phyloP scores from a whole-genome alignment of 768 basidiomycete species.

The Trametes punicea region DNA sequence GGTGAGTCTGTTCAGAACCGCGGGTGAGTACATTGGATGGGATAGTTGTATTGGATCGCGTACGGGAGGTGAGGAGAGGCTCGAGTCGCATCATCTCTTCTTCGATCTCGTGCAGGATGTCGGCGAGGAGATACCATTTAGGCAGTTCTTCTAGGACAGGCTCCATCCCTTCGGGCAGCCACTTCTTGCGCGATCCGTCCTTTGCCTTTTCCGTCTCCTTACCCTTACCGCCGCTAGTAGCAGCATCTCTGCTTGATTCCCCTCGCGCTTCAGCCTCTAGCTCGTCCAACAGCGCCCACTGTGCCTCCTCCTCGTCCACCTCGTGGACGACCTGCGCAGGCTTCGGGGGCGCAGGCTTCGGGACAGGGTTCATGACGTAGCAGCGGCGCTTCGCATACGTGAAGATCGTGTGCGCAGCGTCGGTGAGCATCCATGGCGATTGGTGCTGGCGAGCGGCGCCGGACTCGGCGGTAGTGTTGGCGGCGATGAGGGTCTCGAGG shows the following conservation, averaged over 20 bases:
- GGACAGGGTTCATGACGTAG: slow-evolving; percentile 47
- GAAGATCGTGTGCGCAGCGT: slow-evolving; percentile 87
- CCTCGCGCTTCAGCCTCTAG: slow-evolving; percentile 36
- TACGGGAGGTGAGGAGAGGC: slow-evolving; percentile 29
- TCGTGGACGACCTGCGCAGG: slow-evolving; percentile 32
- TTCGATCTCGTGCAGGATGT: slow-evolving; percentile 89
- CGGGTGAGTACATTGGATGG: neutral
- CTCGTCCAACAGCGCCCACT: slow-evolving; percentile 71
- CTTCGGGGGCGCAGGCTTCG: slow-evolving; percentile 30
- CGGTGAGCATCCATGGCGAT: slow-evolving; percentile 88
- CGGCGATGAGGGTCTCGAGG: slow-evolving; percentile 80
- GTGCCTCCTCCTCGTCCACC: slow-evolving; percentile 65
- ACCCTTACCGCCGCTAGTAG: neutral
- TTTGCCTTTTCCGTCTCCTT: slow-evolving; percentile 5
- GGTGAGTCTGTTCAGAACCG: slow-evolving; percentile 30
- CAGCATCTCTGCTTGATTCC: neutral
- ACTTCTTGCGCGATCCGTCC: slow-evolving; percentile 32
- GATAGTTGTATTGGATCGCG: slow-evolving; percentile 15
- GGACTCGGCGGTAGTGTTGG: slow-evolving; percentile 46
- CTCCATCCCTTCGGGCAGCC: slow-evolving; percentile 77
- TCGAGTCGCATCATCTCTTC: slow-evolving; percentile 72
- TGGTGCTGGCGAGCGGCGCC: slow-evolving; percentile 64
- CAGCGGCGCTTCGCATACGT: slow-evolving; percentile 77
- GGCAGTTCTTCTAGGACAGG: slow-evolving; percentile 92
- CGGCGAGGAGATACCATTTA: slow-evolving; percentile 85